Evolutionary conservation across 2,329 filamentous ascomycete species (phyloP).

Genomic region (Fusarium sp.): DNA sequence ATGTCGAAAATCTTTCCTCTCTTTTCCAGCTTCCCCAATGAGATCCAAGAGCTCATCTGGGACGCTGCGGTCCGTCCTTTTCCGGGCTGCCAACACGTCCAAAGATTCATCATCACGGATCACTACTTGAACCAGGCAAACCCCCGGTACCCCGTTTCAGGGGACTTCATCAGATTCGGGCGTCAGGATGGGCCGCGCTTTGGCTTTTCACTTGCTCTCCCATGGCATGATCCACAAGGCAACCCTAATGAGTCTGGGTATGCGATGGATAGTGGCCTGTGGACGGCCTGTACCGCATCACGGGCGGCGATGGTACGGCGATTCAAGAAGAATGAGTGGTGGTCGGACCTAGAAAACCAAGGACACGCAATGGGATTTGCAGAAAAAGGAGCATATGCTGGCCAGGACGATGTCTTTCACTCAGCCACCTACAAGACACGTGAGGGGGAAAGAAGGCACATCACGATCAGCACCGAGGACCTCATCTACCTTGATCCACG

Average conservation of each 20-base stretch:
- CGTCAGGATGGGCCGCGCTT: background rate
- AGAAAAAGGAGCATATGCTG: background rate
- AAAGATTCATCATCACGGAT: constrained; percentile 21
- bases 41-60: constrained; percentile 25
- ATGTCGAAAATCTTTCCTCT: background rate
- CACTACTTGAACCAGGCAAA: background rate
- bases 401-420: background rate
- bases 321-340: constrained; percentile 28
- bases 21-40: constrained; percentile 4
- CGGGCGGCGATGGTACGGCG: constrained; percentile 12
- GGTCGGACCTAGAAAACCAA: too few species aligned
- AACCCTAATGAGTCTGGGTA: constrained; percentile 25
- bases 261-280: constrained; percentile 18
- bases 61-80: constrained; percentile 21
- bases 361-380: too few species aligned
- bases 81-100: constrained; percentile 10
- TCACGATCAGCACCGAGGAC: constrained; percentile 15
- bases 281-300: constrained; percentile 14
- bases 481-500: constrained; percentile 17
- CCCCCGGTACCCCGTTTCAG: background rate
- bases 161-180: background rate
- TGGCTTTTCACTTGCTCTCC: constrained; percentile 7
- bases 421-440: constrained; percentile 14
- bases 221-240: background rate
- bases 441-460: background rate